phyloP scores from a whole-genome alignment of 352 stramenopile genomes.

The Phytopythium helicoides region DNA sequence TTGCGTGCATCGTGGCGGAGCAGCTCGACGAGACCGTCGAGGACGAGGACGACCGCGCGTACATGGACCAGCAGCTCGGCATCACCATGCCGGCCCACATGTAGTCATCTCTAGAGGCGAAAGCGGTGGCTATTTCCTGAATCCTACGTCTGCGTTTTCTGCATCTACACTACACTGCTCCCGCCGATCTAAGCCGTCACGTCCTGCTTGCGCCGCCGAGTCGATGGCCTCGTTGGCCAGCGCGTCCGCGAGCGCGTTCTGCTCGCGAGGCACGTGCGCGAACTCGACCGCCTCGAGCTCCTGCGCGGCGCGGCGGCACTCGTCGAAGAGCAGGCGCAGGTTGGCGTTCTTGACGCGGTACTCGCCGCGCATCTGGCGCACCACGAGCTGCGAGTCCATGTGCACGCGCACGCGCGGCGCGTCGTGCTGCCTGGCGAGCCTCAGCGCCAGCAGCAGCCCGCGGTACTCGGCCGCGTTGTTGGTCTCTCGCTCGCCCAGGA shows the following conservation, averaged over 20 bases:
- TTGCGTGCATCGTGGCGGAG: conserved; percentile 64
- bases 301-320: conserved; percentile 34
- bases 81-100: conserved; percentile 12
- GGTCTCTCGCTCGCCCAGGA: conserved; percentile 57
- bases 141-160: neutral
- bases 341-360: conserved; percentile 72
- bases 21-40: conserved; percentile 69
- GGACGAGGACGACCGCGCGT: conserved; percentile 60
- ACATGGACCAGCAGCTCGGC: conserved; percentile 36
- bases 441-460: conserved; percentile 54
- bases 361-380: conserved; percentile 67
- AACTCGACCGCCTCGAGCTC: conserved; percentile 41
- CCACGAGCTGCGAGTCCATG: conserved; percentile 83
- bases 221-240: conserved; percentile 74
- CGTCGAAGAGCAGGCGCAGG: conserved; percentile 37
- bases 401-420: conserved; percentile 39
- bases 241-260: conserved; percentile 53
- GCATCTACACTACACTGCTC: neutral
- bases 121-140: neutral
- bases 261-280: conserved; percentile 41
- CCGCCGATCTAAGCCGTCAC: neutral
- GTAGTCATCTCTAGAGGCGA: neutral
- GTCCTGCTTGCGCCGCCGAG: neutral
- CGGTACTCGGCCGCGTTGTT: conserved; percentile 80
- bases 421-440: conserved; percentile 40